phyloP scores from a whole-genome alignment of 1,284 basidiomycete species.

The Sporisorium iseilematis-ciliati region DNA sequence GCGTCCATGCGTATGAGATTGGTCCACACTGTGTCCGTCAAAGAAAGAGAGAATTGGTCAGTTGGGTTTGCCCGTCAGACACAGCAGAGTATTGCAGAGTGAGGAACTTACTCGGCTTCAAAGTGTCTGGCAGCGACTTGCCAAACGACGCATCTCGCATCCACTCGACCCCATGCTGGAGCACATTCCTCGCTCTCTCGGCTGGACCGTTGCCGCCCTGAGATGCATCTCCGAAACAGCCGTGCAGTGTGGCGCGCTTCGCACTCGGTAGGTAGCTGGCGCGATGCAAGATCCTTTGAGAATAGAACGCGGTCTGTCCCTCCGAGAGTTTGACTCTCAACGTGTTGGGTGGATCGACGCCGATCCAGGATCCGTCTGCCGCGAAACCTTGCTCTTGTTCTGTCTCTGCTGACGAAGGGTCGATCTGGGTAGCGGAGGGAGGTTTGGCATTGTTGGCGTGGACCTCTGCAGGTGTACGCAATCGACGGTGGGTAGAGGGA shows the following conservation, averaged over 20 bases:
- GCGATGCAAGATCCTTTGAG: conserved; percentile 83
- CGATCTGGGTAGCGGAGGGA: conserved; percentile 33
- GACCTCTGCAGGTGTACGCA: conserved; percentile 76
- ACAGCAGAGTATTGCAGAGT: background rate
- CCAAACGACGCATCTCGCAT: conserved; percentile 77
- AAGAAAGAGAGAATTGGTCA: background rate
- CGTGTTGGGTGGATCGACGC: conserved; percentile 76
- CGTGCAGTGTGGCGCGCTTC: conserved; percentile 80
- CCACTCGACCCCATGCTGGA: conserved; percentile 81
- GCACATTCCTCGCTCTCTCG: conserved; percentile 78
- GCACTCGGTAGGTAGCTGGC: conserved; percentile 76
- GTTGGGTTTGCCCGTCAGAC: background rate
- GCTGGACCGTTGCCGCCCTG: conserved; percentile 26
- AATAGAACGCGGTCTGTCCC: conserved; percentile 85
- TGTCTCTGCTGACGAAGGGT: background rate
- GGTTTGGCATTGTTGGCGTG: conserved; percentile 50
- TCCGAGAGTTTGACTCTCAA: conserved; percentile 75
- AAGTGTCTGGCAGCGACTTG: conserved; percentile 73
- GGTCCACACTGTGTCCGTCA: conserved; percentile 73
- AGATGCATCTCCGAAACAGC: conserved; percentile 74
- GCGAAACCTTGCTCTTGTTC: conserved; percentile 22
- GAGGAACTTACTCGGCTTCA: conserved; percentile 70
- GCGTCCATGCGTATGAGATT: conserved; percentile 76
- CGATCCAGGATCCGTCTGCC: conserved; percentile 74
- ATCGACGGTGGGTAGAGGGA: conserved; percentile 77